These are phyloP conservation scores for Populus hybrid DNA, from an alignment of 441 rosid genomes.

Conservation along the genomic window DNA sequence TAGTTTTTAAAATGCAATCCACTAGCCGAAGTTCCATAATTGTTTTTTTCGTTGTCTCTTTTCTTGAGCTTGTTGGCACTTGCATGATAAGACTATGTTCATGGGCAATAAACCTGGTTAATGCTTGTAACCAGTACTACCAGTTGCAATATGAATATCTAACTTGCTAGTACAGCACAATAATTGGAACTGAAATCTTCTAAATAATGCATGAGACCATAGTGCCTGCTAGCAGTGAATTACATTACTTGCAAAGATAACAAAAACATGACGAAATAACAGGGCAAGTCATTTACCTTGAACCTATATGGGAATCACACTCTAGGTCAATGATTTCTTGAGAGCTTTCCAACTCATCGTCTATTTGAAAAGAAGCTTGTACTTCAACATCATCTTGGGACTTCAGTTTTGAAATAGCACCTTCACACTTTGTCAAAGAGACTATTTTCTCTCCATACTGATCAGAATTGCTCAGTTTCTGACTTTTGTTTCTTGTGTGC, in stretches of 20 bases:
- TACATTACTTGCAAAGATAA: background rate
- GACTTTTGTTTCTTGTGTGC: conserved; percentile 29
- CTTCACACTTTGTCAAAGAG: conserved; percentile 29
- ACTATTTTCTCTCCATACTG: conserved; percentile 22
- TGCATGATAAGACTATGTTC: background rate
- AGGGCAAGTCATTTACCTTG: conserved; percentile 46
- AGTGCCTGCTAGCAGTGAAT: background rate
- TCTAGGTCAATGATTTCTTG: conserved; percentile 56
- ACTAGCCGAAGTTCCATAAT: background rate
- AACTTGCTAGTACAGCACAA: background rate
- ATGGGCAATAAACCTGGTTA: background rate
- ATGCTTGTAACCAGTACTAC: background rate
- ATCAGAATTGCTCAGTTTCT: conserved; percentile 37
- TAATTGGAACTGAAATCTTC: background rate
- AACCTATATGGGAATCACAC: conserved; percentile 39
- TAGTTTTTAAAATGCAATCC: background rate
- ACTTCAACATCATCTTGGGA: conserved; percentile 31
- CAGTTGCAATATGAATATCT: background rate
- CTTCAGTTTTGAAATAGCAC: conserved; percentile 23
- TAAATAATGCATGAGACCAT: background rate
- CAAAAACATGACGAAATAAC: background rate
- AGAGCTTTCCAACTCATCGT: conserved; percentile 17
- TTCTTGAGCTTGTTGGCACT: background rate
- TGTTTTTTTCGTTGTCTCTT: background rate
- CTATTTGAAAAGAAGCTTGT: conserved; percentile 22